phyloP scores from a whole-genome alignment of 305 asterid genomes.

The Fraxinus latifolia region DNA sequence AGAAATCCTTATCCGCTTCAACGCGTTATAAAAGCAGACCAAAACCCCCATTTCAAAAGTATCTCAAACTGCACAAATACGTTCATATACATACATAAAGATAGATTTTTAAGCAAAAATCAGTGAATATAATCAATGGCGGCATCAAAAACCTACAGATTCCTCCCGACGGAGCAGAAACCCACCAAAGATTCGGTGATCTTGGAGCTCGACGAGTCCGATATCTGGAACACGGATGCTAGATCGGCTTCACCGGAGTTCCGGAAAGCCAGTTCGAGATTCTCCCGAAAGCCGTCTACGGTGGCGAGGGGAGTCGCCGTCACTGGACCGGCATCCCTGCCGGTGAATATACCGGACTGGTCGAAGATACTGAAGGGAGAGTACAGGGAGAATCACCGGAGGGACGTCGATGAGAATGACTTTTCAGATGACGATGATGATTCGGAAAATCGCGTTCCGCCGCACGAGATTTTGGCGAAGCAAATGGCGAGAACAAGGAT shows the following conservation, averaged over 20 bases:
- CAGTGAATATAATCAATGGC: conserved; percentile 40
- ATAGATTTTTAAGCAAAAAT: not conserved
- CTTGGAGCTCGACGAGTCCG: conserved; percentile 84
- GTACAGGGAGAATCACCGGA: conserved; percentile 54
- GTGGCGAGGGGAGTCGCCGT: conserved; percentile 22
- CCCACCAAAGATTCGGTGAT: conserved; percentile 31
- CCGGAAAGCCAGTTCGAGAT: conserved; percentile 33
- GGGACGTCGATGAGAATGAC: conserved; percentile 41
- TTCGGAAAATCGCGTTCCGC: conserved; percentile 59
- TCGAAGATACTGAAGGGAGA: conserved; percentile 82
- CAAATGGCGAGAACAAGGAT: conserved; percentile 67
- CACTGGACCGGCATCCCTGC: conserved; percentile 41
- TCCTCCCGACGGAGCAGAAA: conserved; percentile 45
- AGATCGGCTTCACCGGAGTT: conserved; percentile 55
- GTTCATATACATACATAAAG: not conserved
- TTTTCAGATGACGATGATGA: conserved; percentile 37
- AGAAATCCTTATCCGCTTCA: conserved; percentile 59
- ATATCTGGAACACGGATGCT: conserved; percentile 53
- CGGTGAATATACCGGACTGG: conserved; percentile 94
- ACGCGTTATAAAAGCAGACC: conserved; percentile 51
- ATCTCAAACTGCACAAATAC: conserved; percentile 8
- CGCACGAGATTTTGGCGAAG: conserved; percentile 80
- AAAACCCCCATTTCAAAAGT: conserved; percentile 14
- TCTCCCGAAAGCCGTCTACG: conserved; percentile 40
- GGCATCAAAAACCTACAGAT: conserved; percentile 54